Evolutionary conservation across 805 yeast genomes (phyloP).

Genomic region (Candida ascalaphidarum): DNA sequence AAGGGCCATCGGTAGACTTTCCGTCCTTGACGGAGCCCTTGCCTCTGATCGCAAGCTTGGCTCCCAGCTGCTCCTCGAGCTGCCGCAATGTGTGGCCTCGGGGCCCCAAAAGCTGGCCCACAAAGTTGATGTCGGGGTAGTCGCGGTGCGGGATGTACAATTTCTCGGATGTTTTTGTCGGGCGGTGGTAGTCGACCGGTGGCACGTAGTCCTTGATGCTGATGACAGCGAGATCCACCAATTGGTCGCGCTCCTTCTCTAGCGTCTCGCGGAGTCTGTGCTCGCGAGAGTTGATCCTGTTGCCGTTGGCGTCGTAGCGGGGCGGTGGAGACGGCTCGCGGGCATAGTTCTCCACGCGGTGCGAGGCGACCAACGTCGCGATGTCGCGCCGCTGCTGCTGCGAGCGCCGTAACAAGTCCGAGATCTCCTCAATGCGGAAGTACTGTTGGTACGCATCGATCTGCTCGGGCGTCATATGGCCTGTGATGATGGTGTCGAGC

Average conservation of each 20-base stretch:
- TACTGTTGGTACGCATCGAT: constrained; percentile 61
- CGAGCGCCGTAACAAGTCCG: constrained; percentile 40
- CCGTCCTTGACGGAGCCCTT: constrained; percentile 96
- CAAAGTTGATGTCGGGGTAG: constrained; percentile 87
- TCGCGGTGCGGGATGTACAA: constrained; percentile 77
- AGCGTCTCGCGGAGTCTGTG: constrained; percentile 49
- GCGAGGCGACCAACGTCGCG: constrained; percentile 42
- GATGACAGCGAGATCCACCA: constrained; percentile 69
- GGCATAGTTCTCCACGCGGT: constrained; percentile 18
- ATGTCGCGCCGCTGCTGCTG: constrained; percentile 21
- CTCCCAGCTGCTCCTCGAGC: constrained; percentile 80
- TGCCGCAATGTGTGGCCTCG: constrained; percentile 84
- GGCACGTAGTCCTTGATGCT: constrained; percentile 70
- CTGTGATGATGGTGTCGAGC: constrained; percentile 26
- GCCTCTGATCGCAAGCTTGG: constrained; percentile 86
- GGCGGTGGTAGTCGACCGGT: constrained; percentile 72
- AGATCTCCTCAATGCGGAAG: constrained; percentile 74
- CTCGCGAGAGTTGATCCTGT: constrained; percentile 79
- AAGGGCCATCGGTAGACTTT: constrained; percentile 40
- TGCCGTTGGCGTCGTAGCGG: constrained; percentile 73
- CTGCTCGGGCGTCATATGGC: constrained; percentile 58
- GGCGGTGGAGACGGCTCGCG: constrained; percentile 91
- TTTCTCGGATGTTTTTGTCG: constrained; percentile 65
- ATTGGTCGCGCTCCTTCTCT: constrained; percentile 71
- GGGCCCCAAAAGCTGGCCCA: constrained; percentile 88